Evolutionary conservation across 306 rosid genomes (phyloP).

Genomic region (Luffa acutangula): DNA sequence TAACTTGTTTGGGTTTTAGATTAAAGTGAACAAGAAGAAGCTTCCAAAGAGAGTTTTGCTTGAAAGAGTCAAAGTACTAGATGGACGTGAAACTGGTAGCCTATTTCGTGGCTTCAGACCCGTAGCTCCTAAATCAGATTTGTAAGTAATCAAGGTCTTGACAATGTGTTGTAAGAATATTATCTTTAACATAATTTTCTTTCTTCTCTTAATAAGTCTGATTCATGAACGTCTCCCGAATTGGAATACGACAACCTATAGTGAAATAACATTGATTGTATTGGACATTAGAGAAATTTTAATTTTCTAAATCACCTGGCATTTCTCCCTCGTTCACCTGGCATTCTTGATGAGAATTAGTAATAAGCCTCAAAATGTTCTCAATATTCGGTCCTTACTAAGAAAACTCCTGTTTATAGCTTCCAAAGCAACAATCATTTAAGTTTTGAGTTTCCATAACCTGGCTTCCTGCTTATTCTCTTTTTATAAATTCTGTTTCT

Average conservation of each 20-base stretch:
- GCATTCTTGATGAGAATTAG: not conserved
- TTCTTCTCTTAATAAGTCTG: not conserved
- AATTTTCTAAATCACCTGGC: not conserved
- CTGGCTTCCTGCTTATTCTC: not conserved
- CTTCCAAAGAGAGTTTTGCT: constrained; percentile 51
- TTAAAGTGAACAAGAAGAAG: constrained; percentile 48
- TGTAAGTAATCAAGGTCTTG: constrained; percentile 36
- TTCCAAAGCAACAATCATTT: not conserved
- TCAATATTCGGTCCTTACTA: not conserved
- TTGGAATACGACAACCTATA: not conserved
- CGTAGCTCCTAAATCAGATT: constrained; percentile 50
- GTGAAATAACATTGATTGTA: not conserved
- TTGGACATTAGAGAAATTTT: not conserved
- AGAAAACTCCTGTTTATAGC: not conserved
- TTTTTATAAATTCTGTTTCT: not conserved
- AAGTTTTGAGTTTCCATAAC: not conserved
- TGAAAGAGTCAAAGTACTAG: constrained; percentile 50
- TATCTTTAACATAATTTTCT: not conserved
- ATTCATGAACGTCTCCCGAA: not conserved
- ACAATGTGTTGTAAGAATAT: not conserved
- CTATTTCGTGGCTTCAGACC: constrained; percentile 60
- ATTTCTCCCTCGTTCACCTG: not conserved
- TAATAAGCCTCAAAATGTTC: not conserved
- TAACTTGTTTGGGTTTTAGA: constrained; percentile 31
- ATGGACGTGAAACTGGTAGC: constrained; percentile 39